Base-by-base conservation (phyloP, 2,329 filamentous ascomycete genomes). In the Alternaria viburni region DNA sequence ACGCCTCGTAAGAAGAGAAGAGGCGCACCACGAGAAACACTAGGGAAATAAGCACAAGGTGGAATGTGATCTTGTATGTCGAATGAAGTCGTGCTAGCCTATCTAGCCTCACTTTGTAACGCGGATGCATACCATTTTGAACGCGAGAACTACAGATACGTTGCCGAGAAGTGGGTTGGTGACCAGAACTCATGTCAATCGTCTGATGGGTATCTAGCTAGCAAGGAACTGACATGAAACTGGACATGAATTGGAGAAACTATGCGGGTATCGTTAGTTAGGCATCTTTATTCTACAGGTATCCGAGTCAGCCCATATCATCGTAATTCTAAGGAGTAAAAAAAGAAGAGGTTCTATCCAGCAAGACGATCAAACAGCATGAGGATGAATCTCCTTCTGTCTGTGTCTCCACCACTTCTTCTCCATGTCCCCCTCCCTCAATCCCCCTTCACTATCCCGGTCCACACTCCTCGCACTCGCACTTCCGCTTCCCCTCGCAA, bases 401-500 rank as follows among this genome's bases (percentile, higher is more conserved):
- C 66, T 59, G 21, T 59, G 56, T 28, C 62, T 62, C 71, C 71
- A 73, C 71, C 70, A 71, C 54, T 65, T 73, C 54, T 69, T 72
- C 54, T 69, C 68, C 21, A 30, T 23, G 47, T 69, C 59, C 2
- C 59, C 59, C n/a, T 66, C 50, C 26, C 57, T 56, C 21, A 63
- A 25, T 4, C 61, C 57, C 12, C 65, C 56, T 26, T 69, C 66
- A 5, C 67, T 63, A 36, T 61, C 61, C 15, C 56, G 56, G 15
- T 59, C 59, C 23, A 55, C 49, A 57, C 62, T 68, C 17, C 58
- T 64, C 30, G 50, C 43, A 54, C 71, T 67, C 28, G 46, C 55
- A 45, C 71, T 68, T 10, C 62, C 67, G 32, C 70, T 69, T 0
- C 57, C 57, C 25, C 65, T 57, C n/a, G 56, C 54, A 17, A 64